phyloP scores from a whole-genome alignment of 805 yeast genomes.

The Cyberlindnera mycetangii region DNA sequence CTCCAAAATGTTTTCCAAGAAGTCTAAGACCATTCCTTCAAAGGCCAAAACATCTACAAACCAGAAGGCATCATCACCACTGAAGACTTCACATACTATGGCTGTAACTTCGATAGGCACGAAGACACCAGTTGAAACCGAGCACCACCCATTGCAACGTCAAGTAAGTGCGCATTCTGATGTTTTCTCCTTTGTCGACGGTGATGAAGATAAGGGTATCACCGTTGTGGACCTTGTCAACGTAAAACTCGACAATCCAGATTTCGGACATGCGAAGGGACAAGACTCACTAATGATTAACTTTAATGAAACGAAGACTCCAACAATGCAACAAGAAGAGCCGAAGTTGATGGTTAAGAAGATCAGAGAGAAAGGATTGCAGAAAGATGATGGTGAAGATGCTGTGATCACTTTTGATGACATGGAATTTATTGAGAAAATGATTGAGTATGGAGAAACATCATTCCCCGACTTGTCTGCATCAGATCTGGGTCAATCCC shows the following conservation, averaged over 20 bases:
- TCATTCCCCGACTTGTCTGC: constrained; percentile 33
- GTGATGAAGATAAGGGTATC: constrained; percentile 24
- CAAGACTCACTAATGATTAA: neutral
- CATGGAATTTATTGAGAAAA: constrained; percentile 36
- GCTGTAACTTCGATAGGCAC: neutral
- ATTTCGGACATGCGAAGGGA: constrained; percentile 5
- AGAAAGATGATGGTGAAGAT: constrained; percentile 14
- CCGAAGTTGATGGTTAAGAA: constrained; percentile 3
- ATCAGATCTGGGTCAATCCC: constrained; percentile 30
- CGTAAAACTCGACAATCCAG: constrained; percentile 21
- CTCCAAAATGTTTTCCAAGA: constrained; percentile 17
- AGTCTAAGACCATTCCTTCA: constrained; percentile 2
- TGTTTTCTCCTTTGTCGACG: constrained; percentile 26
- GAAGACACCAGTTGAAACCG: neutral
- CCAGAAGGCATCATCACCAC: neutral
- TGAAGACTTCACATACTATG: neutral
- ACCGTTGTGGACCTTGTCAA: constrained; percentile 17
- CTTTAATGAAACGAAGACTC: neutral
- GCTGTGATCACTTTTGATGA: constrained; percentile 29
- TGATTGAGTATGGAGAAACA: constrained; percentile 41
- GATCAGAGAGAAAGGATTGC: constrained; percentile 3
- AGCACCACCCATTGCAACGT: constrained; percentile 6
- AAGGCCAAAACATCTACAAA: neutral
- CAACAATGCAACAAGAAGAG: neutral
- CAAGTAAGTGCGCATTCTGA: constrained; percentile 8